Evolutionary conservation across 2,329 filamentous ascomycete species (phyloP).

Genomic region (Helicocarpus griseus): DNA sequence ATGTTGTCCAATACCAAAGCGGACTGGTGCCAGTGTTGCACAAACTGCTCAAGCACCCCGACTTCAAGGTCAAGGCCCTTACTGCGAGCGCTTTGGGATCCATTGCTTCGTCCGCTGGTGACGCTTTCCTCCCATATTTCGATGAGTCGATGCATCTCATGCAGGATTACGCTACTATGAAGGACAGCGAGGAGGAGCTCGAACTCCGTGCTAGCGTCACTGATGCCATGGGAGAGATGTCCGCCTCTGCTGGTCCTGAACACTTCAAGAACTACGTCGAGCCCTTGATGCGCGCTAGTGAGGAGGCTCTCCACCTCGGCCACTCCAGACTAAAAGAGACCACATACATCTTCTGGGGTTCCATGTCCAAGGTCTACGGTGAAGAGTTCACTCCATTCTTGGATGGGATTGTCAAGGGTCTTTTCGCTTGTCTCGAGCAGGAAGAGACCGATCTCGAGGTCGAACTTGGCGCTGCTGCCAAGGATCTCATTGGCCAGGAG

Average conservation of each 20-base stretch:
- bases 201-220: slow-evolving; percentile 82
- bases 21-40: slow-evolving; percentile 80
- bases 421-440: slow-evolving; percentile 79
- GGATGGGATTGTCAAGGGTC: slow-evolving; percentile 38
- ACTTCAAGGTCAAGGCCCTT: slow-evolving; percentile 81
- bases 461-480: slow-evolving; percentile 62
- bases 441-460: slow-evolving; percentile 76
- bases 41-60: slow-evolving; percentile 70
- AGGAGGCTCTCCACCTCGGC: slow-evolving; percentile 79
- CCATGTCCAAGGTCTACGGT: slow-evolving; percentile 86
- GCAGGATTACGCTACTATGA: slow-evolving; percentile 71
- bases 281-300: slow-evolving; percentile 82
- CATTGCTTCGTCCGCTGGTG: slow-evolving; percentile 74
- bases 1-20: slow-evolving; percentile 71
- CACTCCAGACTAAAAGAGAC: slow-evolving; percentile 90
- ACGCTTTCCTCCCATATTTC: slow-evolving; percentile 84
- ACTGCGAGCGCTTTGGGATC: slow-evolving; percentile 84
- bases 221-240: slow-evolving; percentile 89
- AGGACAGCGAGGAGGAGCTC: slow-evolving; percentile 81
- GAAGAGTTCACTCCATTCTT: slow-evolving; percentile 46
- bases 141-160: slow-evolving; percentile 83
- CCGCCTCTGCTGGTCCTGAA: slow-evolving; percentile 72
- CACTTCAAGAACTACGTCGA: slow-evolving; percentile 86
- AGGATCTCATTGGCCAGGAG: slow-evolving; percentile 64
- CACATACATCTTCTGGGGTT: slow-evolving; percentile 94